A percentile compares a stretch with the other conserved stretches of the same genome.
Evolutionary conservation across 1,139 yeast species (phyloP).

Genomic region (Saccharomyces hybrid): DNA sequence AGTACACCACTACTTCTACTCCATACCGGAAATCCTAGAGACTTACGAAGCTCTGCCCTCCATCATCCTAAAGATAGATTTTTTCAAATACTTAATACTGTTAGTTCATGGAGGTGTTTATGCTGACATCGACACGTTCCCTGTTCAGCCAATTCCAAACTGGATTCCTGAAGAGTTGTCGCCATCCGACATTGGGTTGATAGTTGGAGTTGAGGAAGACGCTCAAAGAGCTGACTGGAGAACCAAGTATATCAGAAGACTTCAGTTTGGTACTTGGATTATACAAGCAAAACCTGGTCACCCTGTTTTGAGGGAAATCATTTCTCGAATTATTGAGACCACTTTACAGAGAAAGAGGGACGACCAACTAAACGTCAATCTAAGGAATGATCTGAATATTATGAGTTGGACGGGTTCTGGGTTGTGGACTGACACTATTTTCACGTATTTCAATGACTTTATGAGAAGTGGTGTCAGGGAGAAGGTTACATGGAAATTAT

Average conservation of each 20-base stretch:
- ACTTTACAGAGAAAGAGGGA: constrained; percentile 44
- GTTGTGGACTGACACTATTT: constrained; percentile 65
- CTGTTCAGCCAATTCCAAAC: constrained; percentile 43
- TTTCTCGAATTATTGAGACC: constrained; percentile 55
- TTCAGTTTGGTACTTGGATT: constrained; percentile 72
- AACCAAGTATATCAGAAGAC: constrained; percentile 60
- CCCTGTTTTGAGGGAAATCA: constrained; percentile 62
- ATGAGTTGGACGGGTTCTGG: constrained; percentile 81
- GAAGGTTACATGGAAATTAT: constrained; percentile 52
- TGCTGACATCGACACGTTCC: constrained; percentile 63
- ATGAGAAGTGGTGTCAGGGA: constrained; percentile 38
- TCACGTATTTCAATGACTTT: constrained; percentile 54
- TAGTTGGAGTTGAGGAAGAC: constrained; percentile 68
- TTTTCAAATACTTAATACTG: constrained; percentile 63
- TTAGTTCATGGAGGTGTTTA: constrained; percentile 72
- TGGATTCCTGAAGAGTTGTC: constrained; percentile 45
- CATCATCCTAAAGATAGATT: constrained; percentile 63
- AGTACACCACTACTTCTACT: constrained; percentile 43
- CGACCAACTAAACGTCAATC: constrained; percentile 32
- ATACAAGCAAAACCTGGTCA: constrained; percentile 70
- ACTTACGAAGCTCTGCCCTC: constrained; percentile 61
- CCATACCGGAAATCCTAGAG: constrained; percentile 55
- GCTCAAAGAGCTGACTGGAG: constrained; percentile 64
- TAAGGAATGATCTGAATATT: constrained; percentile 49
- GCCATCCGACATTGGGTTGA: constrained; percentile 51